A percentile compares a stretch with the other conserved stretches of the same genome.
Conservation (phyloP, 768 basidiomycete species). For the Leccinum broughii region DNA sequence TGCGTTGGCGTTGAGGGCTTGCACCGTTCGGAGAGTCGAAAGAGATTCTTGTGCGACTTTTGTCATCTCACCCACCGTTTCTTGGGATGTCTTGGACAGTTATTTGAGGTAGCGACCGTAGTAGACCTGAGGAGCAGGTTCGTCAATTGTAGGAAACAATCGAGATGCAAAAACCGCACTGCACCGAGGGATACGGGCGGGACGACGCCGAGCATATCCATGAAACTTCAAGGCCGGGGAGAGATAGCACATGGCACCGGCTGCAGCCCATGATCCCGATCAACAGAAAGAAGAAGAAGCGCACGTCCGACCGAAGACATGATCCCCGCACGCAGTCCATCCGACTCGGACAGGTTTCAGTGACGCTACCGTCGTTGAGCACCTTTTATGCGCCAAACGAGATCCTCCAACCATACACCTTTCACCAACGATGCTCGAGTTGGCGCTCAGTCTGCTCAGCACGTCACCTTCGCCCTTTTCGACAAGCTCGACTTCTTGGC, state of each 20-base stretch:
- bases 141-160: constrained; percentile 6
- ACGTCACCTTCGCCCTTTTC: constrained; percentile 94
- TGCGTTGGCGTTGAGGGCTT: constrained; percentile 82
- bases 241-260: not conserved
- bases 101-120: constrained; percentile 95
- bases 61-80: constrained; percentile 95
- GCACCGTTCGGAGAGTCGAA: constrained; percentile 82
- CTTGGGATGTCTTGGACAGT: constrained; percentile 89
- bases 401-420: constrained; percentile 46
- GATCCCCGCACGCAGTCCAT: constrained; percentile 79
- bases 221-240: constrained; percentile 74
- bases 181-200: constrained; percentile 86
- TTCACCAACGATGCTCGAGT: constrained; percentile 93
- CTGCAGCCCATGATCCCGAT: not conserved
- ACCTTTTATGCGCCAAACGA: not conserved
- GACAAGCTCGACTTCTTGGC: constrained; percentile 91
- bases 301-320: constrained; percentile 92
- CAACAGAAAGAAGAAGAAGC: constrained; percentile 29
- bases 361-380: constrained; percentile 41
- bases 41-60: constrained; percentile 88
- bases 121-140: constrained; percentile 59
- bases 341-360: constrained; percentile 63
- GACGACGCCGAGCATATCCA: constrained; percentile 87
- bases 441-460: constrained; percentile 84
- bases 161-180: constrained; percentile 35